phyloP scores from a whole-genome alignment of 169 alveolate species.

The Eimeria necatrix region DNA sequence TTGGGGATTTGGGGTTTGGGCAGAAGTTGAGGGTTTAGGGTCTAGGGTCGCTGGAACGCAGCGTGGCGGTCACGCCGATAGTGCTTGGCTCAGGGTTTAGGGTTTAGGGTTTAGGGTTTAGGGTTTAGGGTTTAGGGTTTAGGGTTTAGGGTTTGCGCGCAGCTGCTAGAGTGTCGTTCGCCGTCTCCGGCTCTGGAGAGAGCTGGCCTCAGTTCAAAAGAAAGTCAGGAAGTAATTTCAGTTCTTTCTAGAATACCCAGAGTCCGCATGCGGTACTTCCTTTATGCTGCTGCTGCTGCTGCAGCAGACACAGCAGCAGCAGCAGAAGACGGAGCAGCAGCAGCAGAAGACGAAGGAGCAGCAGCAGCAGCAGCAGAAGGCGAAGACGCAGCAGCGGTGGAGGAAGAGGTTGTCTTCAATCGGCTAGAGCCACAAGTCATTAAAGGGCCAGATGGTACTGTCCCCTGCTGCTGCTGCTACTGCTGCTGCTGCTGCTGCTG shows the following conservation, averaged over 20 bases:
- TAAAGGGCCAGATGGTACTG: neutral
- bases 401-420: neutral
- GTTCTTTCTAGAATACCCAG: constrained; percentile 30
- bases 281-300: constrained; percentile 23
- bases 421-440: constrained; percentile 30
- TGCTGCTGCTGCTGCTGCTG: neutral
- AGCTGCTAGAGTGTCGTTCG: constrained; percentile 37
- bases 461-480: constrained; percentile 31
- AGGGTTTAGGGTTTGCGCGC: constrained; percentile 9
- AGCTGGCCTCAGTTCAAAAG: neutral
- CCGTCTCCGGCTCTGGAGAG: neutral
- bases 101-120: neutral
- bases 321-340: neutral
- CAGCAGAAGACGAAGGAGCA: neutral
- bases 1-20: neutral
- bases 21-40: neutral
- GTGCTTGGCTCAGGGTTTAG: neutral
- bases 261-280: constrained; percentile 48
- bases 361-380: constrained; percentile 24
- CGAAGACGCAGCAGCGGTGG: constrained; percentile 36
- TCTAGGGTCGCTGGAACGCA: neutral
- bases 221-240: neutral
- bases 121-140: neutral
- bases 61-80: neutral
- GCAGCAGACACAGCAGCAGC: too few species aligned